phyloP scores from a whole-genome alignment of 768 basidiomycete genomes.

The Tricholoma furcatifolium region DNA sequence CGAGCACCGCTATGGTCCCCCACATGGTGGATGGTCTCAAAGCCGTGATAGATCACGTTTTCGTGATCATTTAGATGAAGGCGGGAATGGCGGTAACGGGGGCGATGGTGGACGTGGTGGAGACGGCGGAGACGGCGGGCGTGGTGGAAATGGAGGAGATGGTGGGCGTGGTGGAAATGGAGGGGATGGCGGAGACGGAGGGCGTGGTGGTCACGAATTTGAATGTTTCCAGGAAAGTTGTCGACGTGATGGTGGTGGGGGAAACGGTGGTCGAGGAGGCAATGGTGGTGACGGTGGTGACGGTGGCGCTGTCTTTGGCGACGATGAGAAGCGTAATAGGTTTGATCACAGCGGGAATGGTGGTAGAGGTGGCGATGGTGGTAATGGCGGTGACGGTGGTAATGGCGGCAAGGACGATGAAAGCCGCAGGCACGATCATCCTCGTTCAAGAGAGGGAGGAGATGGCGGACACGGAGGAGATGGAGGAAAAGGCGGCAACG shows the following conservation, averaged over 20 bases:
- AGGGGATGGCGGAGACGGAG: not conserved
- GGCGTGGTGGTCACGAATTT: not conserved
- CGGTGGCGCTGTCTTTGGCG: not conserved
- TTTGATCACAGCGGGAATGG: not conserved
- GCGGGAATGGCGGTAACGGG: not conserved
- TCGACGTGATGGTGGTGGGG: not conserved
- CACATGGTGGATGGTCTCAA: constrained; percentile 3
- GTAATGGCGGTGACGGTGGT: not conserved
- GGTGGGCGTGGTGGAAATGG: not conserved
- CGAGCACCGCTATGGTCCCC: not conserved
- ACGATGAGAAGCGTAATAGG: not conserved
- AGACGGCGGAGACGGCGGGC: not conserved
- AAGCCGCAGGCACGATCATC: not conserved
- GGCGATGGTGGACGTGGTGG: constrained; percentile 1
- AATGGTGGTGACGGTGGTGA: not conserved
- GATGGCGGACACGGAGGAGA: not conserved
- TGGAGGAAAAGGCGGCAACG: too few relatives aligned
- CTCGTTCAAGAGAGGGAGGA: not conserved
- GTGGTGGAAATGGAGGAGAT: not conserved
- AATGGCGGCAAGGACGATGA: not conserved
- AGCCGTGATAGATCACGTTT: constrained; percentile 5
- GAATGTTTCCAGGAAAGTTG: not conserved
- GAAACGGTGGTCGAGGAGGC: constrained; percentile 1
- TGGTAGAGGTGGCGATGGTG: constrained; percentile 1
- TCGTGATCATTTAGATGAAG: not conserved